phyloP scores from a whole-genome alignment of 495 filamentous ascomycete species.

The Daldinia concentrica region DNA sequence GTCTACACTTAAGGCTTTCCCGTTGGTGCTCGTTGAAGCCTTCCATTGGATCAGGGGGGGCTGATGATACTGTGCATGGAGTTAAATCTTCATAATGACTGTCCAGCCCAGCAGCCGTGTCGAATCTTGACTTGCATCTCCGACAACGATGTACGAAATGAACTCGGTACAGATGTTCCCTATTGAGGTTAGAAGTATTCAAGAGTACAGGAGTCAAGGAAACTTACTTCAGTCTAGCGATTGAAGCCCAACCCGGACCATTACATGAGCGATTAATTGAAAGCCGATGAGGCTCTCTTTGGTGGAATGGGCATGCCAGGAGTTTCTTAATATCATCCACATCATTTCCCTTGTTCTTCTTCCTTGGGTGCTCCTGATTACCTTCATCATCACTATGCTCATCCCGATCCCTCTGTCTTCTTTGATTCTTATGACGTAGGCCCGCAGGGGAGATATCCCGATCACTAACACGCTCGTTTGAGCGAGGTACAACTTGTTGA shows the following conservation, averaged over 20 bases:
- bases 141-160: slow-evolving; percentile 1
- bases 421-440: background rate
- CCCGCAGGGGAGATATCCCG: background rate
- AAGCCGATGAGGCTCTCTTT: slow-evolving; percentile 1
- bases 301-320: slow-evolving; percentile 1
- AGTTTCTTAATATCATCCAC: background rate
- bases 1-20: background rate
- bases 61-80: background rate
- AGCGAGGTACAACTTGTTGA: background rate
- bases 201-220: background rate
- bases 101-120: background rate
- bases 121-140: slow-evolving; percentile 3
- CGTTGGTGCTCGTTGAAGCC: background rate
- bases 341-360: background rate
- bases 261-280: slow-evolving; percentile 1
- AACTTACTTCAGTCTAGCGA: slow-evolving; percentile 6
- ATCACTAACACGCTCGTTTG: background rate
- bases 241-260: background rate
- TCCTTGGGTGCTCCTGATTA: background rate
- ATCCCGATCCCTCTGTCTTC: background rate
- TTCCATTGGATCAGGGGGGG: background rate
- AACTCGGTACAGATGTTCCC: slow-evolving; percentile 3
- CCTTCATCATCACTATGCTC: slow-evolving; percentile 4
- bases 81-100: slow-evolving; percentile 4
- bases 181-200: background rate